Base-by-base conservation (phyloP, 345 rosid genomes). In the Bretschneidera sinensis region DNA sequence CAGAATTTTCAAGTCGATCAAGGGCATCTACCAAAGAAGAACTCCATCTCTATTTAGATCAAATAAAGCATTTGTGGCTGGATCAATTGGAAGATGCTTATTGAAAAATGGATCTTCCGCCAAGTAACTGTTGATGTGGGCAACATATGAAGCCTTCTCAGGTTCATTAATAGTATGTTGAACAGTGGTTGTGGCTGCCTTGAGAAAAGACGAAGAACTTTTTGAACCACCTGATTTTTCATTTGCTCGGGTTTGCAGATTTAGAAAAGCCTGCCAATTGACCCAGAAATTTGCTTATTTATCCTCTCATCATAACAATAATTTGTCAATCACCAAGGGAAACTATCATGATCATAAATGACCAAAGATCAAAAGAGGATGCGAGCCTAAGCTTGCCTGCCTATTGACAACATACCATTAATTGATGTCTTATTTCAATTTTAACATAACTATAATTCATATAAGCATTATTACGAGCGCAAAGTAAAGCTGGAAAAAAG, bases 131-230 rank as follows among this genome's bases (percentile, higher is more conserved):
- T 90, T 94, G 61, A 94, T 80, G 71, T 90, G 97, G 11, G 87
- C 76, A 67, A 90, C 99, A 78, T 94, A 94, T 11, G 99, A 94
- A 69, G 90, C 64, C 85, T 85, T 94, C 78, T 94, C 97, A 0
- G 97, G 81, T 71, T 79, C 83, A 54, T 94, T 90, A 33, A 94
- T 86, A 0, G 88, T 81, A 74, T 94, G 99, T 61, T 77, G 99
- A 78, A 88, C 71, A 17, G 95, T 94, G 25, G 99, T 94, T 43
- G 97, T 88, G 60, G 96, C 63, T 24, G 89, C 79, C 74, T 86
- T 90, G 52, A 94, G 84, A 72, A 94, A 88, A 17, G 97, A 88
- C 55, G 90, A 75, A 43, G 85, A 72, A 53, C 76, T 74, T 68
- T 72, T 83, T 8, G 79, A 68, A 45, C 86, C 81, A 55, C 96